phyloP scores from a whole-genome alignment of 1,284 basidiomycete genomes.

The Peniophora sp. region DNA sequence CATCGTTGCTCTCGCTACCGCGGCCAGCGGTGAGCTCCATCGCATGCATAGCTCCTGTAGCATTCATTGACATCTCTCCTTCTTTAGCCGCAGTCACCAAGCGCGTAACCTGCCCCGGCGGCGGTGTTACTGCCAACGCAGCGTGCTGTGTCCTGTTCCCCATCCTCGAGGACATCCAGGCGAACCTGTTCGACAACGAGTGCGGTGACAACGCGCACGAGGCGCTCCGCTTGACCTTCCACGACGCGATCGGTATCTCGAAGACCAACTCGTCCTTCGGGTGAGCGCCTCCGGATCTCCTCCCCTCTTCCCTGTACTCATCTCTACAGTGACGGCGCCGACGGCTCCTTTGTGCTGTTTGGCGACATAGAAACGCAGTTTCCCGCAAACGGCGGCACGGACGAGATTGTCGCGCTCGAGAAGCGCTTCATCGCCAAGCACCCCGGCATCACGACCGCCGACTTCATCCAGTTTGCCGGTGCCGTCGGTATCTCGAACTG shows the following conservation, averaged over 20 bases:
- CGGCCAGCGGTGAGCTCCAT: not conserved
- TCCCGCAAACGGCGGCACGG: no score
- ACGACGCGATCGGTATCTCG: no score
- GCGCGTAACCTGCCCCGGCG: not conserved
- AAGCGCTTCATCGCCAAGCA: conserved; percentile 13
- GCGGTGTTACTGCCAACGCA: not conserved
- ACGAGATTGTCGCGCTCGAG: no score
- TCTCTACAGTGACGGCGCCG: conserved; percentile 10
- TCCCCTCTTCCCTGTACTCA: not conserved
- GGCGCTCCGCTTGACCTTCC: no score
- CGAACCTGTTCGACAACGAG: no score
- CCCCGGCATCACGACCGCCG: conserved; percentile 15
- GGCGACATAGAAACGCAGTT: no score
- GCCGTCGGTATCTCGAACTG: conserved; percentile 18
- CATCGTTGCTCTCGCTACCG: not conserved
- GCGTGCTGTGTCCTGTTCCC: not conserved
- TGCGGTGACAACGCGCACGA: no score
- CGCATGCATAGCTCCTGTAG: not conserved
- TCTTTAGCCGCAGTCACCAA: not conserved
- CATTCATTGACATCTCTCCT: not conserved
- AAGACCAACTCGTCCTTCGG: no score
- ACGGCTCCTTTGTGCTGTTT: no score
- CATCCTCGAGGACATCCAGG: no score
- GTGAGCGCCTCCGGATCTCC: not conserved
- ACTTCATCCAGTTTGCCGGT: conserved; percentile 22